Base-by-base conservation (phyloP, 306 rosid genomes). In the Dicorynia guianensis region DNA sequence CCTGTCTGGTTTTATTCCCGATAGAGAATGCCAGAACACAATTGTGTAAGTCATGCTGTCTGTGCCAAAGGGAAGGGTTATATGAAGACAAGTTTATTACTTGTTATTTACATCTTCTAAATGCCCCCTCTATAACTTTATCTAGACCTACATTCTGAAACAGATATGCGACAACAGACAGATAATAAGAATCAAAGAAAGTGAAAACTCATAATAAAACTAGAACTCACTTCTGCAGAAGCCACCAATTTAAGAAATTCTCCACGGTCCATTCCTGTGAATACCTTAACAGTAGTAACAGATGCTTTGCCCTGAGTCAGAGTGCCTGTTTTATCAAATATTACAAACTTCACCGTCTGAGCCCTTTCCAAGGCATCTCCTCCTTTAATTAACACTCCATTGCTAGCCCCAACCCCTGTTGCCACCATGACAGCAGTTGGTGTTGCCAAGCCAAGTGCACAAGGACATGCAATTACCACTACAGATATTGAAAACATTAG, bases 361-460 rank as follows among this genome's bases (percentile, higher is more conserved):
- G 95, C 92, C 81, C 87, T 89, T 82, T 89, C 95, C 70, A 89
- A 77, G 59, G 92, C 95, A 83, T 87, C 92, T 58, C 92, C 95
- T 76, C 95, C 95, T 75, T 89, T 89, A 74, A 89, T 89, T 76
- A 89, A 83, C 63, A 89, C 92, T 36, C 95, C 95, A 61, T 89
- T 85, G 69, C 74, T 89, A 40, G 95, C 95, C 52, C 95, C 95
- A 81, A 89, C 92, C 39, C 95, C 95, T 1, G 95, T 87, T 9
- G 95, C 92, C 76, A 89, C 95, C 95, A 89, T 89, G 78, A 89
- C 92, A 68, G 95, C 95, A 56, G 95, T 89, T 36, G 95, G 95
- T 34, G 95, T 89, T 72, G 95, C 95, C 86, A 89, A 81, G 20
- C 95, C 95, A 39, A 89, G 92, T 18, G 95, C 95, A 77, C 95